A percentile compares a stretch with the other conserved stretches of the same genome.
Evolutionary conservation across 805 yeast genomes (phyloP).

Genomic region (Ogataea angusta): DNA sequence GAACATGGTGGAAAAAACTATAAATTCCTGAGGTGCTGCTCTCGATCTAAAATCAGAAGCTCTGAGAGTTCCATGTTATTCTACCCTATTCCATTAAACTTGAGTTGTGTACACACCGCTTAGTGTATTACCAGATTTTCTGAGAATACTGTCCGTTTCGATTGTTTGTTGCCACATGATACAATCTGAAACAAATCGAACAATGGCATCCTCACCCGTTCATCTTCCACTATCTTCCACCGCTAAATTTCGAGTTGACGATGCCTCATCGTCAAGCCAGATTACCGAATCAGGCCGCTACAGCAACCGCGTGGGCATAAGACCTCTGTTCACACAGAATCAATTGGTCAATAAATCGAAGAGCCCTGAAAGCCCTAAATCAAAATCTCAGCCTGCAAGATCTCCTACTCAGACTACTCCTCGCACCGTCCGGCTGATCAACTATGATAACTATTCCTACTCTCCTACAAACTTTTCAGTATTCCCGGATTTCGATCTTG

Average conservation of each 20-base stretch:
- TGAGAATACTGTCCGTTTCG: not conserved
- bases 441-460: constrained; percentile 17
- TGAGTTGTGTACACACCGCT: constrained; percentile 3
- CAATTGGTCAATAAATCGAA: constrained; percentile 7
- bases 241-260: not conserved
- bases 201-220: constrained; percentile 16
- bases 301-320: not conserved
- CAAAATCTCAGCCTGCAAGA: constrained; percentile 4
- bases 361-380: constrained; percentile 6
- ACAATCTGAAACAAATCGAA: constrained; percentile 8
- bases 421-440: constrained; percentile 20
- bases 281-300: constrained; percentile 4
- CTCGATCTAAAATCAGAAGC: constrained; percentile 1
- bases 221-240: constrained; percentile 8
- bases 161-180: not conserved
- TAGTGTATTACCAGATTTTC: constrained; percentile 7
- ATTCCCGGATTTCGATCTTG: constrained; percentile 21
- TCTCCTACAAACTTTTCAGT: constrained; percentile 23
- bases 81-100: constrained; percentile 4
- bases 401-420: constrained; percentile 18
- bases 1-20: constrained; percentile 7
- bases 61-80: constrained; percentile 10
- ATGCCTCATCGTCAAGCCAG: constrained; percentile 9
- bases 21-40: constrained; percentile 6
- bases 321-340: not conserved